Conservation (phyloP, 352 stramenopile species). For the Phytopythium montanum region DNA sequence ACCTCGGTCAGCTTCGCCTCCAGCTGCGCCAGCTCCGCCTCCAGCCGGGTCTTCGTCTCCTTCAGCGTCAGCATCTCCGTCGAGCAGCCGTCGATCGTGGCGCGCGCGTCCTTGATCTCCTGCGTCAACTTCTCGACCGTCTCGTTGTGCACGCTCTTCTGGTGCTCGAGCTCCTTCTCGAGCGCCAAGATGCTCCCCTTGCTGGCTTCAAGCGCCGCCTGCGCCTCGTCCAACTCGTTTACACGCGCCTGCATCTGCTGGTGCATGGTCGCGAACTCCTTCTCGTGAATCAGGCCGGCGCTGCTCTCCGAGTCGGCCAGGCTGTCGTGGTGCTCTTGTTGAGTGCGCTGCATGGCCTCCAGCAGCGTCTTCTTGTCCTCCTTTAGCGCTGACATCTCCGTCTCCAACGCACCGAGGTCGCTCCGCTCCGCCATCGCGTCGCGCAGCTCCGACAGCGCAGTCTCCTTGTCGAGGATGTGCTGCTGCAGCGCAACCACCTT, state of each 20-base stretch:
- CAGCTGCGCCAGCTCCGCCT: constrained; percentile 34
- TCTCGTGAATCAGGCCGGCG: constrained; percentile 22
- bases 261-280: constrained; percentile 40
- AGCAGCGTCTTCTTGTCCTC: constrained; percentile 54
- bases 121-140: constrained; percentile 35
- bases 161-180: constrained; percentile 33
- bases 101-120: constrained; percentile 40
- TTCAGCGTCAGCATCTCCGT: constrained; percentile 32
- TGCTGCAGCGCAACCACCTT: constrained; percentile 44
- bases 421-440: constrained; percentile 47
- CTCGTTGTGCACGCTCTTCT: constrained; percentile 26
- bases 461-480: constrained; percentile 42
- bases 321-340: constrained; percentile 33
- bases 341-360: constrained; percentile 30
- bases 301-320: constrained; percentile 32
- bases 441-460: constrained; percentile 31
- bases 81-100: constrained; percentile 31
- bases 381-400: constrained; percentile 31
- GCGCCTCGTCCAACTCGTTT: constrained; percentile 34
- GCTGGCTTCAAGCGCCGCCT: constrained; percentile 29
- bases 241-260: constrained; percentile 34
- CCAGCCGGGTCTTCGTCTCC: constrained; percentile 29
- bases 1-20: constrained; percentile 33
- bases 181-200: constrained; percentile 30
- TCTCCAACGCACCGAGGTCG: constrained; percentile 40